These are phyloP conservation scores for Cyberlindnera meyerae DNA, from an alignment of 805 yeast species.

Conservation along the genomic window DNA sequence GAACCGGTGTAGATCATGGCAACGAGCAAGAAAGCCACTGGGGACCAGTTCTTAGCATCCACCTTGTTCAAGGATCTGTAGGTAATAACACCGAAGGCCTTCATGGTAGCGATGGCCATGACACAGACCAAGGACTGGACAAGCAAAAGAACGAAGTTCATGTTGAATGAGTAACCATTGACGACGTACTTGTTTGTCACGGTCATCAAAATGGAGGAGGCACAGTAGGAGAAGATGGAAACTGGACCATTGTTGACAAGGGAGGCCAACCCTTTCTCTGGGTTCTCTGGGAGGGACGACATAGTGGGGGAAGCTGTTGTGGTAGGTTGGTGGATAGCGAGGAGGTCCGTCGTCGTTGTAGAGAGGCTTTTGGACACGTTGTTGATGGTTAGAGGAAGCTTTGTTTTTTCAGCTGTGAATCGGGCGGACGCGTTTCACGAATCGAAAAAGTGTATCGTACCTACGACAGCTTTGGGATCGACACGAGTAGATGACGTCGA, in stretches of 20 bases:
- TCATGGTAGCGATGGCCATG: slow-evolving; percentile 64
- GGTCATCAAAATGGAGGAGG: slow-evolving; percentile 94
- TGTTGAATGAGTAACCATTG: slow-evolving; percentile 59
- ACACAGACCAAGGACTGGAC: slow-evolving; percentile 86
- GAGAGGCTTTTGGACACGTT: neutral
- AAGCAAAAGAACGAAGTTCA: slow-evolving; percentile 86
- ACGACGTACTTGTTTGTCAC: slow-evolving; percentile 95
- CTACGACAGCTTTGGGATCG: too few species aligned
- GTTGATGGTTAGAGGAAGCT: neutral
- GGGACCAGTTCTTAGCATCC: slow-evolving; percentile 95
- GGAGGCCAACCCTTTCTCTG: slow-evolving; percentile 24
- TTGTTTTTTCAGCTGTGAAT: neutral
- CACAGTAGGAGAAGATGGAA: slow-evolving; percentile 81
- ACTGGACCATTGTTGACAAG: slow-evolving; percentile 47
- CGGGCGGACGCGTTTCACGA: slow-evolving; percentile 3
- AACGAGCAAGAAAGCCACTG: slow-evolving; percentile 84
- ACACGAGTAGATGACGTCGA: too few species aligned
- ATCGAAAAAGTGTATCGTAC: too few species aligned
- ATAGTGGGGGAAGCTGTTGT: neutral
- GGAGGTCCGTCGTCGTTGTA: neutral
- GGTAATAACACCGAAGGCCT: slow-evolving; percentile 68
- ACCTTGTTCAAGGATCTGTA: slow-evolving; percentile 80
- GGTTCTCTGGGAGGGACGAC: slow-evolving; percentile 20
- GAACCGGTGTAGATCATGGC: slow-evolving; percentile 95
- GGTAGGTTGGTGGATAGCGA: neutral